Conservation (phyloP, 1,284 basidiomycete genomes). For the Earliella scabrosa region DNA sequence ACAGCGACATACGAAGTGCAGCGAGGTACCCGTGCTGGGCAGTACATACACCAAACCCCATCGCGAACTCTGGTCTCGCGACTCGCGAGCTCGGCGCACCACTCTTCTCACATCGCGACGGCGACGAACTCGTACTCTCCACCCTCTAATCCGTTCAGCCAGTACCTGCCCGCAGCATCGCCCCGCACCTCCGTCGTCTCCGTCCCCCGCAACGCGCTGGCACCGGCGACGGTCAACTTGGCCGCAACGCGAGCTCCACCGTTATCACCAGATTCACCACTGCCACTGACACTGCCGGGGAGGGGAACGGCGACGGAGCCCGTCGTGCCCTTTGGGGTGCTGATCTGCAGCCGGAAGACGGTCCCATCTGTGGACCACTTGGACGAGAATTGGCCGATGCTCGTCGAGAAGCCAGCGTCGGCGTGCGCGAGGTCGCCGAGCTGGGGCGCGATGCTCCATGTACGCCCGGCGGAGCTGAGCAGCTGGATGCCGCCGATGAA, state of each 20-base stretch:
- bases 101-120: background rate
- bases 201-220: background rate
- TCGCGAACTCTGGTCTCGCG: too few species aligned
- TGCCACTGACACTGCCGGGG: slow-evolving; percentile 5
- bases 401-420: slow-evolving; percentile 21
- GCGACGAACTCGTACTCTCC: slow-evolving; percentile 17
- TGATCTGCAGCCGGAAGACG: slow-evolving; percentile 14
- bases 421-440: slow-evolving; percentile 15
- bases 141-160: slow-evolving; percentile 9
- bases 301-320: slow-evolving; percentile 17
- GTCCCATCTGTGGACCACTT: slow-evolving; percentile 10
- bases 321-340: slow-evolving; percentile 15
- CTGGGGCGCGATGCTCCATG: slow-evolving; percentile 20
- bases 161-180: slow-evolving; percentile 15
- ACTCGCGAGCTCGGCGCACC: too few species aligned
- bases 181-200: background rate
- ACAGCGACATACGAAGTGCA: too few species aligned
- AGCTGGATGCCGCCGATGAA: slow-evolving; percentile 22
- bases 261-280: too few species aligned
- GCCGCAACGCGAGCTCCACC: too few species aligned
- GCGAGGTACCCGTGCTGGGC: too few species aligned
- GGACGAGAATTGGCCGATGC: slow-evolving; percentile 20
- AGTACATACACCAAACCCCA: too few species aligned
- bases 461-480: slow-evolving; percentile 17
- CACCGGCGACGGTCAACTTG: background rate